Evolutionary conservation across 805 yeast genomes (phyloP).

Genomic region (Hanseniaspora valbyensis): DNA sequence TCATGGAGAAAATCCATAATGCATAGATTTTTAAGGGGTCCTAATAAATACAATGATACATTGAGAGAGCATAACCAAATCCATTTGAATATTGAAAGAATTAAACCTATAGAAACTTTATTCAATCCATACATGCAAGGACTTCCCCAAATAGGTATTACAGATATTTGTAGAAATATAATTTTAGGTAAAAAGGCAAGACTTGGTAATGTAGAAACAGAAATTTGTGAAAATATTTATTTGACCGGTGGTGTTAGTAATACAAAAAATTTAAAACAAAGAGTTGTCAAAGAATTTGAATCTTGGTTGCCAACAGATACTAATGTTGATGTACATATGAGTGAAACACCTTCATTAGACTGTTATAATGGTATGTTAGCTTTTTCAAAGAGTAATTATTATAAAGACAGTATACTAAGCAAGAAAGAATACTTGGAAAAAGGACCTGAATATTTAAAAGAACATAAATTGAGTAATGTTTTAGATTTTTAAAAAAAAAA

Average conservation of each 20-base stretch:
- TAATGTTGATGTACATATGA: slow-evolving; percentile 48
- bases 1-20: slow-evolving; percentile 63
- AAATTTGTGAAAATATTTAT: slow-evolving; percentile 48
- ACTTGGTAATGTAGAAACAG: slow-evolving; percentile 25
- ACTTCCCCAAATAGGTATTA: slow-evolving; percentile 87
- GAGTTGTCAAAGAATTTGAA: slow-evolving; percentile 61
- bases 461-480: slow-evolving; percentile 65
- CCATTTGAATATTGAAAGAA: slow-evolving; percentile 81
- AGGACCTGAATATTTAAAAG: slow-evolving; percentile 83
- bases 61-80: slow-evolving; percentile 69
- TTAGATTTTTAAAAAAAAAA: slow-evolving; percentile 17
- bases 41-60: slow-evolving; percentile 26
- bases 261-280: slow-evolving; percentile 51
- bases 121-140: slow-evolving; percentile 94
- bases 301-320: slow-evolving; percentile 60
- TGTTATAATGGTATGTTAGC: slow-evolving; percentile 92
- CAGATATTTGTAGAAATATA: slow-evolving; percentile 62
- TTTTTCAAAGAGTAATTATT: slow-evolving; percentile 49
- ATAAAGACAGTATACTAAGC: slow-evolving; percentile 42
- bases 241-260: slow-evolving; percentile 77
- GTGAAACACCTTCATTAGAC: slow-evolving; percentile 61
- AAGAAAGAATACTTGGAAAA: slow-evolving; percentile 70
- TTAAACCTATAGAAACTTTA: slow-evolving; percentile 80
- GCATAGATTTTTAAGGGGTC: slow-evolving; percentile 83
- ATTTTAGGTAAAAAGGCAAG: slow-evolving; percentile 50